Evolutionary conservation across 2,329 filamentous ascomycete species (phyloP).

Genomic region (Botryotinia convoluta): DNA sequence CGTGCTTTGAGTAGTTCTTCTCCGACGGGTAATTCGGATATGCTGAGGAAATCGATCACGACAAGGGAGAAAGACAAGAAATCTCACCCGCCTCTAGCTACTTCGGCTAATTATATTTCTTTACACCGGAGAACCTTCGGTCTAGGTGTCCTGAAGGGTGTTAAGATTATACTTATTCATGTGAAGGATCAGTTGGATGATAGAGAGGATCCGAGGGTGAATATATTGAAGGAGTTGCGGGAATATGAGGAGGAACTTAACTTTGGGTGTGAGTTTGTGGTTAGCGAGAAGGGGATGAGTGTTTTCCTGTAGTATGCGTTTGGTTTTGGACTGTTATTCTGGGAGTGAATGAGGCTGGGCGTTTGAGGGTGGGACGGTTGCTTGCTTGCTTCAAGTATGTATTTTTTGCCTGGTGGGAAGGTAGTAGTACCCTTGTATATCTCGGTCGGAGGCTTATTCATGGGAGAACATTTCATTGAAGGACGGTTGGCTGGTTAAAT

Average conservation of each 20-base stretch:
- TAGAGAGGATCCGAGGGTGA: slow-evolving; percentile 60
- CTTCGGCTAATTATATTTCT: background rate
- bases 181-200: slow-evolving; percentile 84
- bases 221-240: slow-evolving; percentile 67
- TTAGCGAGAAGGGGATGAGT: slow-evolving; percentile 40
- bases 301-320: background rate
- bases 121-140: background rate
- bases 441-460: background rate
- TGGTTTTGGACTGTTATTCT: background rate
- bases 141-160: slow-evolving; percentile 53
- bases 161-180: slow-evolving; percentile 87
- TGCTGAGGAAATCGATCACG: background rate
- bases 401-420: background rate
- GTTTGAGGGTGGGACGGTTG: background rate
- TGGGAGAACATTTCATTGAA: background rate
- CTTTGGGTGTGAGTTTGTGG: slow-evolving; percentile 76
- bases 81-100: background rate
- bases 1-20: background rate
- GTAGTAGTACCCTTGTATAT: background rate
- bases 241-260: slow-evolving; percentile 54
- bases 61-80: background rate
- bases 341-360: background rate
- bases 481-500: background rate
- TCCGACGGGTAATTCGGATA: background rate
- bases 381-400: background rate